phyloP scores from a whole-genome alignment of 1,284 basidiomycete genomes.

The Melampsora americana region DNA sequence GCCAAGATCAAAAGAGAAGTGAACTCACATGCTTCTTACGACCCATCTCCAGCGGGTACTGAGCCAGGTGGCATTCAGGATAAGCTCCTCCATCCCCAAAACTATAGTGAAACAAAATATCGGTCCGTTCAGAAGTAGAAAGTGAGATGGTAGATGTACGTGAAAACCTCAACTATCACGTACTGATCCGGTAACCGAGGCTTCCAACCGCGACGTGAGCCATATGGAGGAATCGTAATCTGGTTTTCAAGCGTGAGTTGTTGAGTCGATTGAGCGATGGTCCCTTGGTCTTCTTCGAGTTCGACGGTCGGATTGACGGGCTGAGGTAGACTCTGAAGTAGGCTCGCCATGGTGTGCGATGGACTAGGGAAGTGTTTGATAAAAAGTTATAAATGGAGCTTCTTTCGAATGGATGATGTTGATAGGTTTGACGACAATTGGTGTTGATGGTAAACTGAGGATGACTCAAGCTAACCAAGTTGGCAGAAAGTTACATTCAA shows the following conservation, averaged over 20 bases:
- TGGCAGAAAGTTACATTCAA: too few relatives aligned
- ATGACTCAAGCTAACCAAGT: too few relatives aligned
- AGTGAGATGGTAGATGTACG: not conserved
- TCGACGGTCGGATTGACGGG: conserved; percentile 13
- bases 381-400: too few relatives aligned
- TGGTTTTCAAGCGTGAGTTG: conserved; percentile 4
- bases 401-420: too few relatives aligned
- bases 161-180: not conserved
- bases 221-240: conserved; percentile 68
- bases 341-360: conserved; percentile 14
- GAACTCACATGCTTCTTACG: conserved; percentile 72
- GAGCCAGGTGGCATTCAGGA: conserved; percentile 94
- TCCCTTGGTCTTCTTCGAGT: conserved; percentile 8
- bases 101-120: conserved; percentile 19
- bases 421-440: too few relatives aligned
- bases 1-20: not conserved
- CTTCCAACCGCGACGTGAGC: conserved; percentile 79
- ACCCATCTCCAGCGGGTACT: conserved; percentile 94
- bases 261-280: not conserved
- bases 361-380: too few relatives aligned
- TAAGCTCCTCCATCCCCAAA: conserved; percentile 92
- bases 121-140: not conserved
- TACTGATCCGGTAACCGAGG: conserved; percentile 71
- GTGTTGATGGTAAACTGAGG: too few relatives aligned
- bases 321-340: conserved; percentile 22